Conservation (phyloP, 2,329 filamentous ascomycete genomes). For the Xylariaceae sp. region DNA sequence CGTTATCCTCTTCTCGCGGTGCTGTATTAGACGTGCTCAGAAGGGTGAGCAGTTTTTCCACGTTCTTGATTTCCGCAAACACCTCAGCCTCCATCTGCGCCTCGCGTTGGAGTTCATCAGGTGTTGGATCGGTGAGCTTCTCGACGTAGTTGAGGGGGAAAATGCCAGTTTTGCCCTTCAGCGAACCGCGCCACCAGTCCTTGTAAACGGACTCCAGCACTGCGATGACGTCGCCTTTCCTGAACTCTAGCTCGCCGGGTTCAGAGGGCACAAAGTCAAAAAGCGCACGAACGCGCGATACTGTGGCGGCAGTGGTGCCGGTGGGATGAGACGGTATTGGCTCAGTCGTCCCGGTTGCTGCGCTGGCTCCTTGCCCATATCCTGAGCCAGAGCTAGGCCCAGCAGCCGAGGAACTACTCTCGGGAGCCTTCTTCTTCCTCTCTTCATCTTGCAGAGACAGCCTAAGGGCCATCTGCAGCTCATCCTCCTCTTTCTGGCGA, state of each 20-base stretch:
- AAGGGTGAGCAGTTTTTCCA: constrained; percentile 78
- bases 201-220: constrained; percentile 98
- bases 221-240: constrained; percentile 95
- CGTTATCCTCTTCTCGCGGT: constrained; percentile 86
- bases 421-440: constrained; percentile 59
- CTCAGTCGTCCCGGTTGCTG: constrained; percentile 45
- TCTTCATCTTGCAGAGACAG: constrained; percentile 90
- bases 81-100: constrained; percentile 88
- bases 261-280: constrained; percentile 96
- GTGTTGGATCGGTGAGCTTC: constrained; percentile 92
- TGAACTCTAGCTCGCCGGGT: constrained; percentile 91
- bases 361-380: constrained; percentile 30
- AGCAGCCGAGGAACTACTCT: constrained; percentile 39
- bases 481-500: constrained; percentile 93
- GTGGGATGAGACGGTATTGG: constrained; percentile 67
- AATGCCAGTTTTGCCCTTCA: constrained; percentile 94
- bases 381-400: constrained; percentile 40
- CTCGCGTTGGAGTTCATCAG: constrained; percentile 91
- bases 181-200: constrained; percentile 98
- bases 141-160: constrained; percentile 99
- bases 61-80: constrained; percentile 69
- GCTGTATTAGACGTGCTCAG: constrained; percentile 85
- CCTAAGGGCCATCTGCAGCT: constrained; percentile 93
- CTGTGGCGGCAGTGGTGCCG: constrained; percentile 93
- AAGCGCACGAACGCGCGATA: constrained; percentile 89